phyloP scores from a whole-genome alignment of 805 yeast genomes.

The Wickerhamiella shivajii region DNA sequence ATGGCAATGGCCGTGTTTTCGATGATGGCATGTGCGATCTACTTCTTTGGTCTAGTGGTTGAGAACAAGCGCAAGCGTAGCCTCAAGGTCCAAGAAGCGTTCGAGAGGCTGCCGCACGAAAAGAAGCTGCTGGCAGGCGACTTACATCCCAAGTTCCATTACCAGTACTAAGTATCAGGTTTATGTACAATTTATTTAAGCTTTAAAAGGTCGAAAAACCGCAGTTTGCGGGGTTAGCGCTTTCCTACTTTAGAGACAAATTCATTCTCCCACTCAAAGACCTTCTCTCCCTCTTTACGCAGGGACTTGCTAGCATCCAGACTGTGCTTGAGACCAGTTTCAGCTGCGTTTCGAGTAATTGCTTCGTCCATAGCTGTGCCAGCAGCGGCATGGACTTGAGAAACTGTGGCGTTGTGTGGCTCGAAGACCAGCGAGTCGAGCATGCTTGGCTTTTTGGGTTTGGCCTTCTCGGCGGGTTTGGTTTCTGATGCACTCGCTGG shows the following conservation, averaged over 20 bases:
- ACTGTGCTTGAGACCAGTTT: too few relatives aligned
- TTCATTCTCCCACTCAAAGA: slow-evolving; percentile 19
- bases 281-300: too few relatives aligned
- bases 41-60: slow-evolving; percentile 23
- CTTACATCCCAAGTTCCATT: slow-evolving; percentile 21
- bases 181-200: background rate
- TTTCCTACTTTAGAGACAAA: slow-evolving; percentile 8
- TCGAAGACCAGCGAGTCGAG: slow-evolving; percentile 11
- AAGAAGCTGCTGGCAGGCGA: slow-evolving; percentile 21
- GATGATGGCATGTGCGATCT: slow-evolving; percentile 25
- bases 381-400: slow-evolving; percentile 12
- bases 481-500: slow-evolving; percentile 1
- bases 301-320: too few relatives aligned
- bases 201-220: too few relatives aligned
- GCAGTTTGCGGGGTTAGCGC: background rate
- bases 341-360: background rate
- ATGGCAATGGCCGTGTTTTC: slow-evolving; percentile 36
- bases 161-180: slow-evolving; percentile 17
- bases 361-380: background rate
- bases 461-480: background rate
- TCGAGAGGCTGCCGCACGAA: slow-evolving; percentile 13
- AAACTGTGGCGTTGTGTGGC: too few relatives aligned
- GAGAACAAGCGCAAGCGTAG: slow-evolving; percentile 21
- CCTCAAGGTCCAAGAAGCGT: slow-evolving; percentile 17
- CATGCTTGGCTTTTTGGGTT: slow-evolving; percentile 9